Evolutionary conservation across 1,284 basidiomycete genomes (phyloP), one percentile per base, ranked within the genome.

Genomic region (Cutaneotrichosporon cutaneum): DNA sequence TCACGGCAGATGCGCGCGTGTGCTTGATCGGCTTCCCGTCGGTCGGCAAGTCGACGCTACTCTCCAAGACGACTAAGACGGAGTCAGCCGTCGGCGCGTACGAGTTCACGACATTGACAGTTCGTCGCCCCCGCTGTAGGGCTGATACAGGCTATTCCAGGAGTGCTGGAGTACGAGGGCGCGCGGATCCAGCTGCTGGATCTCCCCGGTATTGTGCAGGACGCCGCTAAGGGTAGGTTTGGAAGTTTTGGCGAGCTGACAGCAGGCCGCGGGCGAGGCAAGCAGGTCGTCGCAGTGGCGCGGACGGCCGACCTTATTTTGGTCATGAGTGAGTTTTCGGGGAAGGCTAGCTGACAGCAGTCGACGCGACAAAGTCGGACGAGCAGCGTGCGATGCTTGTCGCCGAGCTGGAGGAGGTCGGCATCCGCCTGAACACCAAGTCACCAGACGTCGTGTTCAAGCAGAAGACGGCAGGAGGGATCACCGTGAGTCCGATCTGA

Each of bases 201-300:
- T 86, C 81, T 99, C 60, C 95, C 95, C 2, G 95, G 95, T 80
- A 99, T 99, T 73, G 93, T 98, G 24, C 94, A 98, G 80, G 95
- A 94, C 50, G 94, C 95, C 8, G 90, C 90, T 69, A 90, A 92
- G 82, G 89, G 88, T 81, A 45, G 50, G 3, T 57, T 48, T 52
- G 48, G 35, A 59, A 22, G 58, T 36, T 18, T 16, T 50, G n/a
- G n/a, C n/a, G n/a, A 22, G 32, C 26, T 51, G 18, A 30, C 26
- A 18, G 58, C 65, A 84, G 90, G 92, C 68, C 86, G 93, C 68
- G 95, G 95, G 36, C 86, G 95, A 72, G 95, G 95, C 54, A 86
- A 95, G 67, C 95, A 99, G 80, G 95, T 99, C 30, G 93, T 99
- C 18, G 86, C 71, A 83, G 88, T 92, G 26, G 93, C 91, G 24